These are phyloP conservation scores for Helicostylum pulchrum DNA, from an alignment of 192 early-diverging fungal genomes.

Conservation along the genomic window DNA sequence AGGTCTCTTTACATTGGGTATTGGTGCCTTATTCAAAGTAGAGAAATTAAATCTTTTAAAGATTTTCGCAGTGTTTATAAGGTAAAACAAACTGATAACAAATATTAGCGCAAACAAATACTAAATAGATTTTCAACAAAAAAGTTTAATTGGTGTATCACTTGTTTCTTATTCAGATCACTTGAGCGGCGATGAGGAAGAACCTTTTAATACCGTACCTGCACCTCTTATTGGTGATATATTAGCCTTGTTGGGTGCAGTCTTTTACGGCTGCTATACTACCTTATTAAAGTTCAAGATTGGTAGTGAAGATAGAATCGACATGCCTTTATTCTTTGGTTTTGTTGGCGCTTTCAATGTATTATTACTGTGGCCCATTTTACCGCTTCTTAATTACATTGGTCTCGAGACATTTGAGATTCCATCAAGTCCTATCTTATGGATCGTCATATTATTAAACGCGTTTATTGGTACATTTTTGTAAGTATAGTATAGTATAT, in stretches of 20 bases:
- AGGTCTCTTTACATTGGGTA: conserved; percentile 71
- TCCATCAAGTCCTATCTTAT: conserved; percentile 48
- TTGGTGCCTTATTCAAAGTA: conserved; percentile 60
- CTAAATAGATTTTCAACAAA: not conserved
- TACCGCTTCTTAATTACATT: conserved; percentile 55
- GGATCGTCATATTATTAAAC: conserved; percentile 68
- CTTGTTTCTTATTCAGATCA: conserved; percentile 55
- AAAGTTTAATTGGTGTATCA: conserved; percentile 64
- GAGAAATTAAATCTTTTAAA: conserved; percentile 58
- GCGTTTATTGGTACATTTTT: conserved; percentile 76
- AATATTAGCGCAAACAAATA: not conserved
- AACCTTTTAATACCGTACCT: not conserved
- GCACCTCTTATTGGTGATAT: conserved; percentile 59
- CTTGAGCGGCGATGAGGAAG: conserved; percentile 21
- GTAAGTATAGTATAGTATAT: conserved; percentile 36
- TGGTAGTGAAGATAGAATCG: conserved; percentile 62
- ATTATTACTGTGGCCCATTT: conserved; percentile 64
- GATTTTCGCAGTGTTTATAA: conserved; percentile 57
- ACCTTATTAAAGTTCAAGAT: conserved; percentile 70
- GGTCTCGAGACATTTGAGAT: conserved; percentile 67
- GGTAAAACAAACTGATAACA: conserved; percentile 24
- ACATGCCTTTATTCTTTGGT: conserved; percentile 77
- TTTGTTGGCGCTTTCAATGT: conserved; percentile 76
- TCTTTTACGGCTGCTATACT: conserved; percentile 79
- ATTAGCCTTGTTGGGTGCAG: conserved; percentile 66